Conservation (phyloP, 176 grass and related monocot species). For the Pontederia crassipes region DNA sequence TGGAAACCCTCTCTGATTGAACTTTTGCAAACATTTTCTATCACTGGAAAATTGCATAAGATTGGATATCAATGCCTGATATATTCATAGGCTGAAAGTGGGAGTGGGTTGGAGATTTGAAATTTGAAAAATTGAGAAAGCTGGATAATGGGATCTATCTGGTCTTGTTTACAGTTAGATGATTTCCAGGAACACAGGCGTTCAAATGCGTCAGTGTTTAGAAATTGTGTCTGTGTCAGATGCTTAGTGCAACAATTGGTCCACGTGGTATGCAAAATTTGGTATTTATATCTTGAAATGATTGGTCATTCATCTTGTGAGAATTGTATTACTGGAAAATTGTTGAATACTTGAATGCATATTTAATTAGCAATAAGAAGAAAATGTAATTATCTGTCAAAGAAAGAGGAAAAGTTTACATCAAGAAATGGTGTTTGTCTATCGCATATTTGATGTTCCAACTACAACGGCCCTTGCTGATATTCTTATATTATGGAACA, state of each 20-base stretch:
- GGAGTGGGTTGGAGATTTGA: not conserved
- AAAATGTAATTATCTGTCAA: not conserved
- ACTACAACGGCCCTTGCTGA: too few relatives aligned
- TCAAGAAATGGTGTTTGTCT: too few relatives aligned
- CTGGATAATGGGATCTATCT: slow-evolving; percentile 66
- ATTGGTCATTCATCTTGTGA: too few relatives aligned
- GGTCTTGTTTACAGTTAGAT: slow-evolving; percentile 64
- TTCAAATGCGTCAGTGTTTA: slow-evolving; percentile 25
- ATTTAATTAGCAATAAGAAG: not conserved
- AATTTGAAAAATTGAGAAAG: not conserved
- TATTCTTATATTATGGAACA: too few relatives aligned
- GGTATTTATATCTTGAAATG: not conserved
- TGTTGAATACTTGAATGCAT: too few relatives aligned
- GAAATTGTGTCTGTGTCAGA: slow-evolving; percentile 66
- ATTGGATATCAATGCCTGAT: not conserved
- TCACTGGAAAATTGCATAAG: not conserved
- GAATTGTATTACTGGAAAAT: too few relatives aligned
- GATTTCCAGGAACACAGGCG: slow-evolving; percentile 41
- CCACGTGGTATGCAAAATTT: slow-evolving; percentile 37
- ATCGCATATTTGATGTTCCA: too few relatives aligned
- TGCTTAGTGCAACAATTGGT: slow-evolving; percentile 74
- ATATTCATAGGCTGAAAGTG: not conserved
- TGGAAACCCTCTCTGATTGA: not conserved
- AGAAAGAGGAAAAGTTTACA: too few relatives aligned
- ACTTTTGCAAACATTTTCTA: not conserved